Evolutionary conservation across 306 rosid species (phyloP).

Genomic region (Castanopsis chinensis): DNA sequence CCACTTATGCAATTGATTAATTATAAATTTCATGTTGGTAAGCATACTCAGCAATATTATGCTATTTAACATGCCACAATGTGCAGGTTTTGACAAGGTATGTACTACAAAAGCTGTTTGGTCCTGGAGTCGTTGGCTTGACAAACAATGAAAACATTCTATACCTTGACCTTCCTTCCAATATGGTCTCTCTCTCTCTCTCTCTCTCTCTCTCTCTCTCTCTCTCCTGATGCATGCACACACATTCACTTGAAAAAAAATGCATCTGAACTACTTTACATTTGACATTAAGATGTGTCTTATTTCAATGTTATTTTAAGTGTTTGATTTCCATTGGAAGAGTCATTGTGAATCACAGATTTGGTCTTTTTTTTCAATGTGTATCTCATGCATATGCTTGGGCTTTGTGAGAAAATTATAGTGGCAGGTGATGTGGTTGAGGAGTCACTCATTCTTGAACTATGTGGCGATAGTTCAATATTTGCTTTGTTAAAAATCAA

Average conservation of each 20-base stretch:
- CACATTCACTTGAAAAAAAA: background rate
- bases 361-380: background rate
- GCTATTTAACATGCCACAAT: conserved; percentile 5
- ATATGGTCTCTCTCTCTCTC: conserved; percentile 59
- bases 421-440: background rate
- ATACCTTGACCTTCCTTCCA: conserved; percentile 88
- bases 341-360: background rate
- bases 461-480: no score
- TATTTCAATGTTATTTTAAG: background rate
- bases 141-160: conserved; percentile 56
- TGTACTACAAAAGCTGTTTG: conserved; percentile 70
- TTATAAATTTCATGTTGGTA: conserved; percentile 6
- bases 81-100: conserved; percentile 79
- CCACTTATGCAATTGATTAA: background rate
- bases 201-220: background rate
- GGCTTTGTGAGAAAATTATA: background rate
- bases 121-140: conserved; percentile 53
- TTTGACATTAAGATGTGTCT: background rate
- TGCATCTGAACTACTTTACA: background rate
- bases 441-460: background rate
- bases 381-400: background rate
- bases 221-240: background rate
- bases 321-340: background rate
- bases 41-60: background rate
- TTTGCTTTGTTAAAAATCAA: no score